These are phyloP conservation scores for Dactylella cylindrospora DNA, from an alignment of 2,329 filamentous ascomycete genomes.

Conservation along the genomic window DNA sequence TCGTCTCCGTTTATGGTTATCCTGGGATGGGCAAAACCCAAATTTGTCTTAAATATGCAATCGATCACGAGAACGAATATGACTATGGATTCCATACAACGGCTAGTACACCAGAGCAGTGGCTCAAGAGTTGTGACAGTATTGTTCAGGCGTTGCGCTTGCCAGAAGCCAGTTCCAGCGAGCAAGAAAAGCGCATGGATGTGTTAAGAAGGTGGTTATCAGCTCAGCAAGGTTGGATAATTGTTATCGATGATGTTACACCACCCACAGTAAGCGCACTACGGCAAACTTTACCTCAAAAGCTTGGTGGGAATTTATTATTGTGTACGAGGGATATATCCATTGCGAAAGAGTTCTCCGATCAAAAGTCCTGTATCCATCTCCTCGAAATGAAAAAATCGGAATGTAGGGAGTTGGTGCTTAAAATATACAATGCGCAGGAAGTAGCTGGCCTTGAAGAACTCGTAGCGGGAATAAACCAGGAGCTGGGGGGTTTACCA, in stretches of 20 bases:
- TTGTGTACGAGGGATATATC: conserved; percentile 9
- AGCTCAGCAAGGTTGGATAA: neutral
- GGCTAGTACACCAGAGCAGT: conserved; percentile 6
- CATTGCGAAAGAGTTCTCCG: conserved; percentile 1
- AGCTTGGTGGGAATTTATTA: conserved; percentile 7
- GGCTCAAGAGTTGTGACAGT: conserved; percentile 12
- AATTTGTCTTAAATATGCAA: conserved; percentile 6
- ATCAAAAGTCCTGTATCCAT: neutral
- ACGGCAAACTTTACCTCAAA: neutral
- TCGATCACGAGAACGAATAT: conserved; percentile 3
- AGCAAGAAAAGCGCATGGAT: neutral
- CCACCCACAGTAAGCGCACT: neutral
- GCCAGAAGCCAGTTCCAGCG: neutral
- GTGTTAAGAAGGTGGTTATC: conserved; percentile 5
- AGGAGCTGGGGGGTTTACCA: conserved; percentile 9
- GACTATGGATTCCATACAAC: conserved; percentile 5
- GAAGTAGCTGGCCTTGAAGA: neutral
- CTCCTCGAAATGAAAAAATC: conserved; percentile 6
- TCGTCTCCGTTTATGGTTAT: conserved; percentile 12
- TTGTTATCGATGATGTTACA: conserved; percentile 13
- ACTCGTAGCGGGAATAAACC: conserved; percentile 10
- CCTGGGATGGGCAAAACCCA: conserved; percentile 17
- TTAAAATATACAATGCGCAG: neutral
- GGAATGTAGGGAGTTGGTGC: conserved; percentile 8
- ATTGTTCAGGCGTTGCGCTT: neutral